These are phyloP conservation scores for Leccinum aurantiacum DNA, from an alignment of 768 basidiomycete genomes.

Conservation along the genomic window DNA sequence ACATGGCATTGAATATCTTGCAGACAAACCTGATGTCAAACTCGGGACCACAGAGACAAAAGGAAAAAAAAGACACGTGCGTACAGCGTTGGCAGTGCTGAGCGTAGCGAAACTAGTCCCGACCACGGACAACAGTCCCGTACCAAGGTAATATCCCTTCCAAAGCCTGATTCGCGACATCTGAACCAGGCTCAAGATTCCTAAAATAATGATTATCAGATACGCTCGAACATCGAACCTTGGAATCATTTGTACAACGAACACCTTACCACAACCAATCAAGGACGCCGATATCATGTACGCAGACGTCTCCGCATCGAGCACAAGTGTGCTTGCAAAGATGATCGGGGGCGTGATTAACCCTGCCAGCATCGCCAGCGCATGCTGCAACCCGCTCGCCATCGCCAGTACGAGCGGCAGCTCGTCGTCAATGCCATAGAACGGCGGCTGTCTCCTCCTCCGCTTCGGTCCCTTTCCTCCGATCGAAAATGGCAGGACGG, in stretches of 20 bases:
- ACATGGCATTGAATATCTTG: constrained; percentile 75
- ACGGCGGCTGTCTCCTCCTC: constrained; percentile 52
- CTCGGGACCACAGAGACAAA: not conserved
- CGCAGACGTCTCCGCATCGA: constrained; percentile 57
- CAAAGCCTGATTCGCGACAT: constrained; percentile 70
- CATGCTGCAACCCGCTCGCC: constrained; percentile 70
- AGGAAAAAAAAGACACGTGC: constrained; percentile 19
- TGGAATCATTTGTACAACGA: not conserved
- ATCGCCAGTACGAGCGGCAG: constrained; percentile 74
- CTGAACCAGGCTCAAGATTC: constrained; percentile 74
- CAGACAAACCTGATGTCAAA: not conserved
- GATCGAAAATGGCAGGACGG: constrained; percentile 58
- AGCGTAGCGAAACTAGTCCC: constrained; percentile 40
- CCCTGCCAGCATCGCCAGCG: constrained; percentile 81
- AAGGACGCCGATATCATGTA: constrained; percentile 83
- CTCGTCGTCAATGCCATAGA: constrained; percentile 71
- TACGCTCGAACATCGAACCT: not conserved
- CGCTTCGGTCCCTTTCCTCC: constrained; percentile 27
- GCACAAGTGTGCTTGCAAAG: constrained; percentile 60
- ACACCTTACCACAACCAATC: constrained; percentile 65
- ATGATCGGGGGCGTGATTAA: constrained; percentile 84
- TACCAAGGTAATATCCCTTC: constrained; percentile 66
- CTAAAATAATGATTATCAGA: constrained; percentile 32
- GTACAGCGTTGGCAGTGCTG: constrained; percentile 66
- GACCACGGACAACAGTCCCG: constrained; percentile 79